Base-by-base conservation (phyloP, 768 basidiomycete genomes). In the Dentipellis fragilis region DNA sequence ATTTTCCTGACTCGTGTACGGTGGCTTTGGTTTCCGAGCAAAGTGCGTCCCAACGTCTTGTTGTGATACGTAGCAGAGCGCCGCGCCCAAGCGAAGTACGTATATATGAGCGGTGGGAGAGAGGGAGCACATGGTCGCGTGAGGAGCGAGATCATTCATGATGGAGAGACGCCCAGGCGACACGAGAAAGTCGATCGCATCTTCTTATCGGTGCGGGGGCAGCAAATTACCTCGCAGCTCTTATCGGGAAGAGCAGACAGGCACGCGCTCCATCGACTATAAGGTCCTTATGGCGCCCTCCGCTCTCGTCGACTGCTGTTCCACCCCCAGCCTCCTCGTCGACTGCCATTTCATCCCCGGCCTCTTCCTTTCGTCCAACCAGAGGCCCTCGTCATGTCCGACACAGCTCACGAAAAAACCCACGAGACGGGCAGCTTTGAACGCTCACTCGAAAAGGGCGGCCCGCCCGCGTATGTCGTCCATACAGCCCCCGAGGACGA, bases 401-500 rank as follows among this genome's bases (percentile, higher is more conserved):
- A 52, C 1, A 10, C 14, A n/a, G 54, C 23, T 12, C n/a, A 45
- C 2, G 42, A 45, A 45, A 45, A 45, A 19, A 17, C 19, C 12
- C 42, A 45, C 8, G 19, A 7, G 11, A 11, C 11, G 45, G 17
- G 29, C 35, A 37, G 29, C 54, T 35, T 49, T 14, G 39, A 51
- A n/a, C n/a, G 29, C 35, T 38, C 37, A 49, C 45, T 55, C 22
- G 70, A 69, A 58, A 65, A 69, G 63, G 67, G 65, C 42, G 40
- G 49, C 42, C 46, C 61, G 37, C 51, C 63, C n/a, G 63, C 58
- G 46, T 59, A 63, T 57, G 66, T 61, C 56, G 62, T 59, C 47
- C 55, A 36, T 16, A n/a, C 59, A 36, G 22, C 34, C 3, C 39
- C 53, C 40, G 49, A 54, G 12, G 65, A 68, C 58, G 58, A 63